Evolutionary conservation across 2,329 filamentous ascomycete species (phyloP).

Genomic region (Knufia petricola): DNA sequence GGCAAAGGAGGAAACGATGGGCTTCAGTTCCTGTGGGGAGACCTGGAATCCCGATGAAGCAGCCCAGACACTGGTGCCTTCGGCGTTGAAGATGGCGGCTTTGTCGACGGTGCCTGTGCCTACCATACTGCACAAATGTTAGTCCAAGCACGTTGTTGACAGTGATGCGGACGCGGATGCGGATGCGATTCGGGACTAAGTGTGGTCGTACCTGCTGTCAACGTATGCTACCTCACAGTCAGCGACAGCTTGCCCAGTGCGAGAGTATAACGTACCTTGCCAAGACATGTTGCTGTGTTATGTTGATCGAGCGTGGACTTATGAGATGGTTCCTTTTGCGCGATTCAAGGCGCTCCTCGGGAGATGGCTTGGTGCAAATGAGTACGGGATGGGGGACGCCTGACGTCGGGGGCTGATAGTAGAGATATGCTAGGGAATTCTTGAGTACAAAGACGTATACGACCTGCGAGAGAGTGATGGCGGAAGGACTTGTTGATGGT

Average conservation of each 20-base stretch:
- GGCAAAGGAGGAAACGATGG: slow-evolving; percentile 44
- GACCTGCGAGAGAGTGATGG: not conserved
- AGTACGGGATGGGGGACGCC: not conserved
- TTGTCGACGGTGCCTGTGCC: slow-evolving; percentile 70
- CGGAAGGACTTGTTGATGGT: not conserved
- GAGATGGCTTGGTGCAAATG: not conserved
- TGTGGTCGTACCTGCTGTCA: slow-evolving; percentile 17
- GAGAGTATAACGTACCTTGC: slow-evolving; percentile 17
- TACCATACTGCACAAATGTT: slow-evolving; percentile 53
- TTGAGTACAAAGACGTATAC: not conserved
- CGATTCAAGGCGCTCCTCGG: not conserved
- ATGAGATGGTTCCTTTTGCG: not conserved
- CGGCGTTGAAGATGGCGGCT: slow-evolving; percentile 71
- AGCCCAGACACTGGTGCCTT: slow-evolving; percentile 75
- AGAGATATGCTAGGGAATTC: too few species aligned
- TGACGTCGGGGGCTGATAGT: too few species aligned
- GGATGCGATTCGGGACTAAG: not conserved
- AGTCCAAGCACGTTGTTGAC: not conserved
- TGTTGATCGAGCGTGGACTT: not conserved
- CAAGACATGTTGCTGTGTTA: slow-evolving; percentile 18
- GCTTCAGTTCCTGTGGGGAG: slow-evolving; percentile 45
- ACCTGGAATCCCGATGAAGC: slow-evolving; percentile 62
- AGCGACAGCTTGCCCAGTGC: not conserved
- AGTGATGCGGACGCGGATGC: too few species aligned
- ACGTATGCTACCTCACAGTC: slow-evolving; percentile 18